These are phyloP conservation scores for Pestalotiopsis sp. DNA, from an alignment of 2,329 filamentous ascomycete genomes.

Conservation along the genomic window DNA sequence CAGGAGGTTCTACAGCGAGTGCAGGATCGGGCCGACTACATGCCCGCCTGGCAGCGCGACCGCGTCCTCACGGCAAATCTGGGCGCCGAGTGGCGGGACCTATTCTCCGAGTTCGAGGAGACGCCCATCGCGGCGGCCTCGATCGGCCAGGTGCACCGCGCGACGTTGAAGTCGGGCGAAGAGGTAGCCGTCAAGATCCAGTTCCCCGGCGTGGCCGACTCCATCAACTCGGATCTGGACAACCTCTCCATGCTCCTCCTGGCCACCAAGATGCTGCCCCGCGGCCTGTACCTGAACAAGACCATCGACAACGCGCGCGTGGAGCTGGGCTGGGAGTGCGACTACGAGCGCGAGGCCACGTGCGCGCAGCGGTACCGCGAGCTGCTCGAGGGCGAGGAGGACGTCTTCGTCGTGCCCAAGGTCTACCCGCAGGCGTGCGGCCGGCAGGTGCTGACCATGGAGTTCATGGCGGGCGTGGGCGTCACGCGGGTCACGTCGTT, in stretches of 20 bases:
- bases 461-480: constrained; percentile 81
- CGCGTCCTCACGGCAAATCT: constrained; percentile 78
- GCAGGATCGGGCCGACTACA: constrained; percentile 95
- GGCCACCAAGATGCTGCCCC: constrained; percentile 85
- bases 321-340: constrained; percentile 95
- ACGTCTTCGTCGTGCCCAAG: constrained; percentile 76
- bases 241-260: constrained; percentile 90
- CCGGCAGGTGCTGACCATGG: constrained; percentile 86
- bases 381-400: constrained; percentile 72
- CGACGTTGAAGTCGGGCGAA: constrained; percentile 71
- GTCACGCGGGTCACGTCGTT: constrained; percentile 80
- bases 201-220: constrained; percentile 93
- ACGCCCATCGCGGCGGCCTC: constrained; percentile 92
- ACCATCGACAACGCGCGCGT: constrained; percentile 93
- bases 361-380: constrained; percentile 75
- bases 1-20: constrained; percentile 90
- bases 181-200: constrained; percentile 94
- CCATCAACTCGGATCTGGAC: constrained; percentile 94
- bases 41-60: constrained; percentile 92
- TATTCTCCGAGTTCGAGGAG: constrained; percentile 86
- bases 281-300: constrained; percentile 91
- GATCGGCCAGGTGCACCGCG: constrained; percentile 93
- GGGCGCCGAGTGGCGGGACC: constrained; percentile 77
- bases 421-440: constrained; percentile 80
- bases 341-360: constrained; percentile 86